Conservation (phyloP, 2,329 filamentous ascomycete species). For the Pseudogymnoascus sp. region DNA sequence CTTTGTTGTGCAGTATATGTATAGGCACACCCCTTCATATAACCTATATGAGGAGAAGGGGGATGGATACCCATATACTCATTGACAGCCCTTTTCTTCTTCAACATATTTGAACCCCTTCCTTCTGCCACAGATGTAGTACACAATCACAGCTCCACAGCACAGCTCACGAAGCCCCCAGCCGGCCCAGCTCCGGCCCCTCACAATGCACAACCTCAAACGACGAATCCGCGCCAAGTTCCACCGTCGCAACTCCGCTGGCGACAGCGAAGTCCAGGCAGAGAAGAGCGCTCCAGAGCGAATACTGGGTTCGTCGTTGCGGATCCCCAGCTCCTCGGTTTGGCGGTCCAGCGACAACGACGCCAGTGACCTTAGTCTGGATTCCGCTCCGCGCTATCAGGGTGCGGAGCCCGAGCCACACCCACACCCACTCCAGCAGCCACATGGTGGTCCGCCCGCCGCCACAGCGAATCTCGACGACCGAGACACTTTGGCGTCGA, state of each 20-base stretch:
- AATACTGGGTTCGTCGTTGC: not conserved
- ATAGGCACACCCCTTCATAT: not conserved
- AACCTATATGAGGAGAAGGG: not conserved
- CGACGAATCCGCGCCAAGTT: not conserved
- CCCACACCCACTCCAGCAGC: not conserved
- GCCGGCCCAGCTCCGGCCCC: not conserved
- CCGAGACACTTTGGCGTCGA: not conserved
- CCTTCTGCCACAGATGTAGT: not conserved
- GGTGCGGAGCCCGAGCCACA: not conserved
- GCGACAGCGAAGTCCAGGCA: not conserved
- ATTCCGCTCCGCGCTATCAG: not conserved
- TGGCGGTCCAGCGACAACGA: not conserved
- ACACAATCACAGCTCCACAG: not conserved
- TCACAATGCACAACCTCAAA: constrained; percentile 2
- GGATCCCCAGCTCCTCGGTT: not conserved
- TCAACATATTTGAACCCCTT: not conserved
- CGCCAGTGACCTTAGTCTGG: not conserved
- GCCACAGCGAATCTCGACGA: not conserved
- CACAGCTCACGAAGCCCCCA: not conserved
- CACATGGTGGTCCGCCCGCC: not conserved
- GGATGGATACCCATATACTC: not conserved
- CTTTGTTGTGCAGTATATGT: not conserved
- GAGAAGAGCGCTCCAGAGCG: not conserved
- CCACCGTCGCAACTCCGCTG: not conserved
- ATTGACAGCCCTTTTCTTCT: not conserved